Base-by-base conservation (phyloP, 1,284 basidiomycete species). In the Puccinia hordei region DNA sequence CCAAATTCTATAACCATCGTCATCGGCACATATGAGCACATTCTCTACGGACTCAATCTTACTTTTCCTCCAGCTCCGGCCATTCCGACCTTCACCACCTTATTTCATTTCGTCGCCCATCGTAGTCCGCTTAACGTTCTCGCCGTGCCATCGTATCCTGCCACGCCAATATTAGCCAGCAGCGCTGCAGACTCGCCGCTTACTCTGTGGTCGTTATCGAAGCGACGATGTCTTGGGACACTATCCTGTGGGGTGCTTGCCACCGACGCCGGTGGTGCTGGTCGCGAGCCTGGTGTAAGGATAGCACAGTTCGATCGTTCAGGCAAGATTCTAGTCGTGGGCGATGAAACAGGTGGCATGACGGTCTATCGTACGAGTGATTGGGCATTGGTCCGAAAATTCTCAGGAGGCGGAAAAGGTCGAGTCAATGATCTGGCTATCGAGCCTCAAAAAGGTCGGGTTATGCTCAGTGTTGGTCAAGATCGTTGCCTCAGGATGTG, bases 101-200 rank as follows among this genome's bases (percentile, higher is more conserved):
- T 80, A n/a, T 80, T 80, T 41, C 78, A 80, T 73, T 80, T 80
- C 71, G 33, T 59, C 38, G 78, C 78, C 22, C 78, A 80, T 73
- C 46, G 55, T 17, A 49, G 66, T 66, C 69, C 78, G 12, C 24
- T 80, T 15, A 80, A 55, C 24, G 38, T 59, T 3, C 68, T 80
- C 46, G 78, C 69, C n/a, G 41, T 80, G 19, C 68, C 78, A 27
- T 63, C 78, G 8, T 59, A 59, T 46, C 72, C 72, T 30, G 53
- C 57, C 55, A 73, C 53, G 38, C 69, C 55, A 27, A 61, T 73
- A 17, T 55, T 80, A 22, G 71, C 71, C 24, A 80, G 51, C 30
- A 69, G 68, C 24, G 51, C 78, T 22, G 41, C 46, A 41, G 57
- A 69, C 30, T 46, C 66, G 30, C 71, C 78, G 17, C 71, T 80